Conservation (phyloP, 2,329 filamentous ascomycete genomes). For the Gnomoniopsis sp. region DNA sequence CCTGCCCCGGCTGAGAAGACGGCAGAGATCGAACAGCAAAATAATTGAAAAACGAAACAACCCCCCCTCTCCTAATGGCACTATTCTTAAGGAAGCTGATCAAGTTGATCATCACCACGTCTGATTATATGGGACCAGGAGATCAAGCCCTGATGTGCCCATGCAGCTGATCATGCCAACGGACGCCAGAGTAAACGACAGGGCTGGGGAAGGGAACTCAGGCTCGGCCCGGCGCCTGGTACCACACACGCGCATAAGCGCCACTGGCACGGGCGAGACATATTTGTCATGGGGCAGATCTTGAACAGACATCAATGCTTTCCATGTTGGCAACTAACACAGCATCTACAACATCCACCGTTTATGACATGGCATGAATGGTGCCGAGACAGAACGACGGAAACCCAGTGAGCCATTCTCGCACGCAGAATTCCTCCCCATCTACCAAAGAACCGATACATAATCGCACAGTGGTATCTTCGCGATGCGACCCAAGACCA, state of each 20-base stretch:
- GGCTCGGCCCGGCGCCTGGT: background rate
- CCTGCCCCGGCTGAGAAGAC: background rate
- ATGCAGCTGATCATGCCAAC: background rate
- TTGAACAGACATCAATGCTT: background rate
- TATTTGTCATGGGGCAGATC: background rate
- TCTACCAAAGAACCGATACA: slow-evolving; percentile 12
- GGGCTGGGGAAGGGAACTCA: background rate
- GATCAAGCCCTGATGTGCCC: background rate
- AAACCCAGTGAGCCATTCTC: background rate
- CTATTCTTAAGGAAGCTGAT: too few relatives aligned
- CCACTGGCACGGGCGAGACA: background rate
- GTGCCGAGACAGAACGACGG: background rate
- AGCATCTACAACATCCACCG: slow-evolving; percentile 2
- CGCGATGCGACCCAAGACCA: slow-evolving; percentile 17
- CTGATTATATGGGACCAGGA: too few relatives aligned
- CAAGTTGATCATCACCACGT: too few relatives aligned
- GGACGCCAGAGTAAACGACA: background rate
- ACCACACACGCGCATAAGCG: slow-evolving; percentile 3
- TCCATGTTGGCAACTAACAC: slow-evolving; percentile 3
- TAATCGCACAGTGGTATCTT: slow-evolving; percentile 23
- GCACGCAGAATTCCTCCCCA: background rate
- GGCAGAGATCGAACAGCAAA: background rate
- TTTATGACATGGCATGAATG: slow-evolving; percentile 12
- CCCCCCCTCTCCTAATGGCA: too few relatives aligned
- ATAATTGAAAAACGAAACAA: background rate